phyloP scores from a whole-genome alignment of 352 stramenopile genomes.

The Phytophthora vignae region DNA sequence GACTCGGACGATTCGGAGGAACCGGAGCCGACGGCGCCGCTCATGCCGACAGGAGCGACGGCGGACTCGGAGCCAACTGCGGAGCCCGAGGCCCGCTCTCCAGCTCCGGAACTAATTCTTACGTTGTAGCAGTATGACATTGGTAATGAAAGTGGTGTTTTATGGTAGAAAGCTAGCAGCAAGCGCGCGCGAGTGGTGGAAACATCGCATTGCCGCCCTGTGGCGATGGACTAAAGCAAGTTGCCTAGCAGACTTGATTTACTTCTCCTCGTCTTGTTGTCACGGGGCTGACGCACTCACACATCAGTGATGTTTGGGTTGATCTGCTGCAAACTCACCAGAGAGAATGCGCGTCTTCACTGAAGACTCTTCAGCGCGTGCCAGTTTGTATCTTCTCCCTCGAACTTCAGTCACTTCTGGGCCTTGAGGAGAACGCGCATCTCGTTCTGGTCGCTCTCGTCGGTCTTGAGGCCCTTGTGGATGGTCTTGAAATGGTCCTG shows the following conservation, averaged over 20 bases:
- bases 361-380: slow-evolving; percentile 37
- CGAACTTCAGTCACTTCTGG: slow-evolving; percentile 51
- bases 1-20: slow-evolving; percentile 19
- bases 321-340: slow-evolving; percentile 30
- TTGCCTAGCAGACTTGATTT: not conserved
- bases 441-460: slow-evolving; percentile 39
- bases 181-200: not conserved
- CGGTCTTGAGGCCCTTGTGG: slow-evolving; percentile 34
- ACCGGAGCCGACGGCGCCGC: slow-evolving; percentile 12
- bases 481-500: slow-evolving; percentile 43
- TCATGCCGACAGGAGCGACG: slow-evolving; percentile 24
- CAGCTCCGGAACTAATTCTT: not conserved
- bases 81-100: slow-evolving; percentile 5
- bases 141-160: slow-evolving; percentile 13
- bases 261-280: slow-evolving; percentile 11
- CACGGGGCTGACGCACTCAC: slow-evolving; percentile 6
- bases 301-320: slow-evolving; percentile 18
- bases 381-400: slow-evolving; percentile 48
- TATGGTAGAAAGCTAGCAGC: not conserved
- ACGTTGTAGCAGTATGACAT: slow-evolving; percentile 17
- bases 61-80: not conserved
- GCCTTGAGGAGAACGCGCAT: slow-evolving; percentile 54
- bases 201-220: not conserved
- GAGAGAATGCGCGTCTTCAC: slow-evolving; percentile 33
- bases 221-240: not conserved